Evolutionary conservation across 345 rosid species (phyloP).

Genomic region (Eucalyptus shirleyi): DNA sequence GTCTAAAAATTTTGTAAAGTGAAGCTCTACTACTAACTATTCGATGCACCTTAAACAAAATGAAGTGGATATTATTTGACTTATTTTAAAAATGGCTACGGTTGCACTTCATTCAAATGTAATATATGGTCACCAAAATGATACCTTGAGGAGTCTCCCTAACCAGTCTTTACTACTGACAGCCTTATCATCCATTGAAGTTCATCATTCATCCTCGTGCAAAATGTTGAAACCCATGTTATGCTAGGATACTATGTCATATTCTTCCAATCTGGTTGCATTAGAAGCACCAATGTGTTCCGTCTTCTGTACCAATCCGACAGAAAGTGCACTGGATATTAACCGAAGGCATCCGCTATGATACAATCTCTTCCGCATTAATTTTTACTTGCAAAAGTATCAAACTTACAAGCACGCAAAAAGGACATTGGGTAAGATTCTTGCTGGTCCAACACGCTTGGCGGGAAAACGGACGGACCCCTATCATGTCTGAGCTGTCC

Average conservation of each 20-base stretch:
- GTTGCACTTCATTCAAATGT: too few species aligned
- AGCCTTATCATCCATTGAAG: neutral
- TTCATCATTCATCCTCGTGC: neutral
- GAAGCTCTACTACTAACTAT: neutral
- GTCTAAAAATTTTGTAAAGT: neutral
- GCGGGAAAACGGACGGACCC: neutral
- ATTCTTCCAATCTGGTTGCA: neutral
- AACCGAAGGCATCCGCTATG: neutral
- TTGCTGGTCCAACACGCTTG: neutral
- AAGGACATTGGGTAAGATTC: neutral
- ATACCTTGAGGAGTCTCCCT: neutral
- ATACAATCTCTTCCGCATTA: neutral
- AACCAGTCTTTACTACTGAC: neutral
- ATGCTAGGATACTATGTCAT: neutral
- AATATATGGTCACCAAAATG: neutral
- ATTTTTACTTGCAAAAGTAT: neutral
- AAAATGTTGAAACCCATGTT: too few species aligned
- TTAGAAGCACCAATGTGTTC: neutral
- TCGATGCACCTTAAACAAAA: too few species aligned
- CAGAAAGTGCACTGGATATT: neutral
- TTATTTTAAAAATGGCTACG: neutral
- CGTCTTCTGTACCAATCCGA: neutral
- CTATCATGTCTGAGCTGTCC: neutral
- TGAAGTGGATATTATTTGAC: neutral
- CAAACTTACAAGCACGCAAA: neutral